Evolutionary conservation across 2,329 filamentous ascomycete genomes (phyloP).

Genomic region (Ophiostoma sp.): DNA sequence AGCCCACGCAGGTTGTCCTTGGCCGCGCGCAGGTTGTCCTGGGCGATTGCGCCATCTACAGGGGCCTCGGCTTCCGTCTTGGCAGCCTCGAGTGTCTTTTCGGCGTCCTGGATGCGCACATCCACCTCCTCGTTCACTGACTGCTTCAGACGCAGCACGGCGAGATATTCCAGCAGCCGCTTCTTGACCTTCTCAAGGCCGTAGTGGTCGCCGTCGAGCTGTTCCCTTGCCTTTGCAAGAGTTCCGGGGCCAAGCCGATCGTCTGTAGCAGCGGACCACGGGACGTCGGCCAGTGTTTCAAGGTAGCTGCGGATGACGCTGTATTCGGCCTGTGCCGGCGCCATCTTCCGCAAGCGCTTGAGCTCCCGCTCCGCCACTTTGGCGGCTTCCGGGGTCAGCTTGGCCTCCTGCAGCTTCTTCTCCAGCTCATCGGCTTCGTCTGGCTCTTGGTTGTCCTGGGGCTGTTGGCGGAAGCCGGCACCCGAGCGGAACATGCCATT

Average conservation of each 20-base stretch:
- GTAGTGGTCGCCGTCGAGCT: slow-evolving; percentile 94
- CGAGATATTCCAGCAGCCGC: slow-evolving; percentile 87
- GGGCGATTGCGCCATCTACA: slow-evolving; percentile 22
- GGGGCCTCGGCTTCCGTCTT: slow-evolving; percentile 37
- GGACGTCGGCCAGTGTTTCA: slow-evolving; percentile 88
- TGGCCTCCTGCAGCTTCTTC: slow-evolving; percentile 76
- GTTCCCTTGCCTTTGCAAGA: slow-evolving; percentile 70
- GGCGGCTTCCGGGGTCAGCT: slow-evolving; percentile 73
- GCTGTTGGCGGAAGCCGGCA: slow-evolving; percentile 25
- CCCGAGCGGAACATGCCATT: slow-evolving; percentile 15
- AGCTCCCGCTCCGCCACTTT: slow-evolving; percentile 90
- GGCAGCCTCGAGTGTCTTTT: slow-evolving; percentile 49
- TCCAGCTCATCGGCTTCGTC: slow-evolving; percentile 90
- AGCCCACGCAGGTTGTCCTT: slow-evolving; percentile 3
- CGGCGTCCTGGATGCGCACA: slow-evolving; percentile 64
- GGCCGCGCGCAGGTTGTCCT: slow-evolving; percentile 19
- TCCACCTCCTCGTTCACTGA: slow-evolving; percentile 79
- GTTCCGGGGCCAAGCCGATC: slow-evolving; percentile 81
- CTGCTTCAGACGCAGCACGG: slow-evolving; percentile 93
- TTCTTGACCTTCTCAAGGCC: slow-evolving; percentile 97
- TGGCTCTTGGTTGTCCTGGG: slow-evolving; percentile 55
- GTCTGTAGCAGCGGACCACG: slow-evolving; percentile 79
- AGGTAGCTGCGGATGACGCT: slow-evolving; percentile 90
- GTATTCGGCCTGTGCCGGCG: slow-evolving; percentile 91
- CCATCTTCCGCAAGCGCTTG: slow-evolving; percentile 87